Base-by-base conservation (phyloP, 2,329 filamentous ascomycete genomes). In the Trichoderma sp. region DNA sequence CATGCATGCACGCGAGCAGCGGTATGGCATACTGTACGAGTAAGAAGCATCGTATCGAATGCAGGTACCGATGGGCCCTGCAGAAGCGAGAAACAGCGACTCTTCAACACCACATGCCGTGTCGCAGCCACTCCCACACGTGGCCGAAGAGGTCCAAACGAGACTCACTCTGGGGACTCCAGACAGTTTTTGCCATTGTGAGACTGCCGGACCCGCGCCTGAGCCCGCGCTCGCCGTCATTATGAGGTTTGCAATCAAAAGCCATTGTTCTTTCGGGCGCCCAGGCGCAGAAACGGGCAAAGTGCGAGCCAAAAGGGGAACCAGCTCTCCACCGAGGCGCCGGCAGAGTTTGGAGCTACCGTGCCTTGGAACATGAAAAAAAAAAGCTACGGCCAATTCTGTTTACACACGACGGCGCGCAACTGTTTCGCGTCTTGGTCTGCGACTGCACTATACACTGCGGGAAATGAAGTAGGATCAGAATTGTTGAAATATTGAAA, bases 11-110 rank as follows among this genome's bases (percentile, higher is more conserved):
- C 34, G 14, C 30, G 14, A 10, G 10, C 21, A 49, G 39, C 39
- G 39, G 39, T 49, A 46, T 46, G 39, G 39, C 39, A 28, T 21
- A n/a, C n/a, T n/a, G n/a, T n/a, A 14, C 34, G 39, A 43, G 39
- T 43, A n/a, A 43, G 39, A 43, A 43, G 39, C 32, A 58, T 49
- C 46, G 21, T 49, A 24, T 49, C 43, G 28, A 63, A 63, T 52
- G 59, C 59, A 63, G 59, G 59, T 63, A 63, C 58, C 37, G 39
- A 60, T 60, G 58, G 58, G 32, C 32, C 61, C 61, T 63, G 59
- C 59, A 63, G 46, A 63, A 52, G 59, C 59, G 59, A 63, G 26
- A 34, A 24, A 46, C 59, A 39, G 1, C 11, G 32, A 34, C 55
- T 49, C 61, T 66, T 66, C 61, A 66, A 49, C 61, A 56, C 59